Evolutionary conservation across 192 early-diverging fungal species (phyloP), one percentile per base, ranked within the genome.

Genomic region (Rhizophagus clarus): DNA sequence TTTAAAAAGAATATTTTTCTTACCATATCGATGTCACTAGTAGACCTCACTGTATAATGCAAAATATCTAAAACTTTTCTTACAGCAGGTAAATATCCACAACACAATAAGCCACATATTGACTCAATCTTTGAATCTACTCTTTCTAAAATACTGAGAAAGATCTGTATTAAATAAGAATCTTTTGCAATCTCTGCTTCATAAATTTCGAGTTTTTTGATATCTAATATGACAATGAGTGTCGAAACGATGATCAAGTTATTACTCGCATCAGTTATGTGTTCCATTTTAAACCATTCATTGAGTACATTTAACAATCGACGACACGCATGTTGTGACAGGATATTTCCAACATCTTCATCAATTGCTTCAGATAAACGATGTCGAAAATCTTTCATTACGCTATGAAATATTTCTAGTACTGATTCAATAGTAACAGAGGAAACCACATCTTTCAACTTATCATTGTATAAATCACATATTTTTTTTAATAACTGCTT

Each of bases 51-150:
- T 14, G 49, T 75, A 8, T 26, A 15, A 34, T 40, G 10, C 24
- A 75, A 7, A 32, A 75, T 34, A 10, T 61, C 29, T 24, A 75
- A 75, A 11, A 61, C 47, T 75, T 61, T 75, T 31, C 73, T 31
- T 20, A 60, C 14, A 61, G 26, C 22, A 24, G 73, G 20, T 60
- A 28, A 4, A 75, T 75, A 26, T 61, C 17, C 17, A 71, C 14
- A 22, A 26, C 31, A 31, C 37, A 71, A 51, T 66, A 66, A 66
- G 28, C 8, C 29, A 56, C 51, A 56, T 56, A 56, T 56, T 56
- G 17, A 56, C n/a, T 56, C 51, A 56, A 56, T 56, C 4, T 22
- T 56, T 56, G 51, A 56, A 22, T 56, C 6, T 17, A 56, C 22
- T 31, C 31, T 31, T 31, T 29, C 15, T 28, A 66, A 66, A 66